phyloP scores from a whole-genome alignment of 176 grass and related monocot species.

The Oryza rufipogon region DNA sequence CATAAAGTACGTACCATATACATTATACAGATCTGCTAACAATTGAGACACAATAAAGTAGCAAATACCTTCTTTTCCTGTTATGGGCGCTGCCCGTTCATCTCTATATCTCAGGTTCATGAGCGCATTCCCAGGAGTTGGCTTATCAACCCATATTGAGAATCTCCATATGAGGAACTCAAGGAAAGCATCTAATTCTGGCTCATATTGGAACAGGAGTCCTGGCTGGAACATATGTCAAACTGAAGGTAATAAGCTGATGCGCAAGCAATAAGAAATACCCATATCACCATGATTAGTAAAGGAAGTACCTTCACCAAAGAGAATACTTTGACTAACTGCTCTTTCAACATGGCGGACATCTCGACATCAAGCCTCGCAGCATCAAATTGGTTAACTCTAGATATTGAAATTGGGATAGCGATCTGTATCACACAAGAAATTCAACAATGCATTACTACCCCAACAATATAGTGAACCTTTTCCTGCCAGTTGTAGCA shows the following conservation, averaged over 20 bases:
- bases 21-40: not conserved
- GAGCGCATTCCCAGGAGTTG: conserved; percentile 92
- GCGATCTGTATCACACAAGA: conserved; percentile 47
- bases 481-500: not conserved
- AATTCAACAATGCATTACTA: not conserved
- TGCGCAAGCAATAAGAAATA: not conserved
- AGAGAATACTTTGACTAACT: conserved; percentile 92
- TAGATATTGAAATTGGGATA: conserved; percentile 78
- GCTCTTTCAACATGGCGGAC: conserved; percentile 98
- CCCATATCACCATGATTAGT: conserved; percentile 4
- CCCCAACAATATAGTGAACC: not conserved
- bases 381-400: conserved; percentile 96
- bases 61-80: conserved; percentile 74
- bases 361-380: conserved; percentile 91
- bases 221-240: conserved; percentile 72
- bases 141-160: conserved; percentile 98
- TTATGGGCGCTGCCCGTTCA: conserved; percentile 60
- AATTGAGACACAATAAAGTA: conserved; percentile 5
- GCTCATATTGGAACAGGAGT: conserved; percentile 95
- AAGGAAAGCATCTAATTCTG: conserved; percentile 93
- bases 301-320: conserved; percentile 83
- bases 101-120: conserved; percentile 98
- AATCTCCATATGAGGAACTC: conserved; percentile 99
- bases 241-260: conserved; percentile 25
- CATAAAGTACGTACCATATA: not conserved